phyloP scores from a whole-genome alignment of 192 early-diverging fungal genomes.

The Entomortierella chlamydospora region DNA sequence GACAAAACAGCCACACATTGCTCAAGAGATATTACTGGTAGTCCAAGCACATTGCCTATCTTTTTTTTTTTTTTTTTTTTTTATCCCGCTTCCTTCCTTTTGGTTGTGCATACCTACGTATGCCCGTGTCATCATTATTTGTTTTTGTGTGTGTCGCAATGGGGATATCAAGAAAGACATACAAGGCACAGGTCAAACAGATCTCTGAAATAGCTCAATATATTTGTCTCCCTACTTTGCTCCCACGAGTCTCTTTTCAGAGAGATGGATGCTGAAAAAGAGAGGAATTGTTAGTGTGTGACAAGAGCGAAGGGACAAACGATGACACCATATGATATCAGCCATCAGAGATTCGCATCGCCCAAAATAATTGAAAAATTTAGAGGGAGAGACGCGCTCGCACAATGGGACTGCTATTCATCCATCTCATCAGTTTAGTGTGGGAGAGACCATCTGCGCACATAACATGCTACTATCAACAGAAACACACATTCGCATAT shows the following conservation, averaged over 20 bases:
- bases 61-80: background rate
- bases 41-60: no score
- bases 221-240: no score
- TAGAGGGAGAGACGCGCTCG: background rate
- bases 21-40: no score
- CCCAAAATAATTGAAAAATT: background rate
- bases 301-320: background rate
- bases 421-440: background rate
- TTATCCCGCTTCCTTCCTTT: background rate
- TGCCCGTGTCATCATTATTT: no score
- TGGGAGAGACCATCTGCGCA: background rate
- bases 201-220: no score
- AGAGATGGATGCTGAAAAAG: background rate
- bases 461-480: background rate
- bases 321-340: conserved; percentile 46
- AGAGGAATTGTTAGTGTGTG: background rate
- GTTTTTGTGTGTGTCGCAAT: no score
- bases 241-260: no score
- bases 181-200: no score
- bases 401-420: background rate
- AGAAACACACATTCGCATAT: no score
- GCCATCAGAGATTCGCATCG: conserved; percentile 9
- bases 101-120: no score
- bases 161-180: no score
- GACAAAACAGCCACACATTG: no score